Base-by-base conservation (phyloP, 164 flowering plant genomes). In the Vitis labrusca region DNA sequence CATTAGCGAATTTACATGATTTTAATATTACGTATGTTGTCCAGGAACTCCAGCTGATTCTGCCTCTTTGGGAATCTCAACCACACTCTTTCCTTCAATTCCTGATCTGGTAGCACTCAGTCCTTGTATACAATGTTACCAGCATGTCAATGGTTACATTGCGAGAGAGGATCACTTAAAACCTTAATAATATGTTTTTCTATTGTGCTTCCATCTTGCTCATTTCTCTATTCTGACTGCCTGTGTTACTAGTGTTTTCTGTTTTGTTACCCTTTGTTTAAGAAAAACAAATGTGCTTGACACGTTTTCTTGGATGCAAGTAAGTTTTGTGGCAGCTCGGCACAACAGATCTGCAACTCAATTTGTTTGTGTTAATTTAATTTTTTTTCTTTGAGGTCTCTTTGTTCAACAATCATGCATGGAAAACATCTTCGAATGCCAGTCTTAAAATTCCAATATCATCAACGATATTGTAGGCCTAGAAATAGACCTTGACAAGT, bases 31-130 rank as follows among this genome's bases (percentile, higher is more conserved):
- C 32, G 14, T 57, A n/a, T 70, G 16, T 29, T 69, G 27, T 81
- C 69, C 84, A 94, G 98, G 98, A 71, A 90, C 91, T 47, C 98
- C 98, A 17, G 97, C 94, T 50, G 98, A 94, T 78, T 88, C 92
- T 77, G 65, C 97, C 64, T 89, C 97, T 67, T 63, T 94, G 80
- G 98, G 97, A 23, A 49, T 92, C 72, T 94, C 97, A 23, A 57
- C 80, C 75, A 76, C 76, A 53, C 91, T 94, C 37, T 94, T 92
- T 67, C 89, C 92, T 50, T 64, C 78, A 23, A 48, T 79, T 59
- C 92, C 98, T 76, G 97, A 92, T 79, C 79, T 94, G 93, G 98
- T 94, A 82, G 12, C 11, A 58, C 44, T 50, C n/a, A 54, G 13
- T 3, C 9, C 37, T 37, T 48, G 16, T 9, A 9, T 37, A 51